Conservation (phyloP, 768 basidiomycete genomes). For the Solioccasus polychromus region DNA sequence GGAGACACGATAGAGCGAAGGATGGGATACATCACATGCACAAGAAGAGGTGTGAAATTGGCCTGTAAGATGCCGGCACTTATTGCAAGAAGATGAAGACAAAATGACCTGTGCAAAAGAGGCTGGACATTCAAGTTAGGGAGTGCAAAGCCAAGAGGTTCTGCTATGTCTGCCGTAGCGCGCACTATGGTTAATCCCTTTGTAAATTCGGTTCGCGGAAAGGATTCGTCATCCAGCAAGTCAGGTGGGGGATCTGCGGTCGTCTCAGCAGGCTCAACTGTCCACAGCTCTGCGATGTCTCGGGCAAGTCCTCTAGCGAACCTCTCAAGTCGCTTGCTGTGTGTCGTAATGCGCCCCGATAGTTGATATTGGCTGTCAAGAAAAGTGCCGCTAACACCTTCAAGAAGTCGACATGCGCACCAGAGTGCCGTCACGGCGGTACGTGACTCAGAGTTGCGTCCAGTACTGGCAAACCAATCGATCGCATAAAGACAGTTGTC, state of each 20-base stretch:
- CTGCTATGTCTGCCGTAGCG: constrained; percentile 52
- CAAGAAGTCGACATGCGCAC: constrained; percentile 75
- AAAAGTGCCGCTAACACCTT: constrained; percentile 59
- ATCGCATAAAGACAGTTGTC: constrained; percentile 72
- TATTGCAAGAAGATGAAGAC: constrained; percentile 73
- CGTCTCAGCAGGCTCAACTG: constrained; percentile 39
- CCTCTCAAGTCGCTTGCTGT: constrained; percentile 57
- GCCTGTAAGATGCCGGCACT: constrained; percentile 68
- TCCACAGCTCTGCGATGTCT: constrained; percentile 71
- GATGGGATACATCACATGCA: constrained; percentile 80
- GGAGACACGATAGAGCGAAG: constrained; percentile 84
- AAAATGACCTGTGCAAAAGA: constrained; percentile 64
- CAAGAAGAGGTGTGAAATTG: constrained; percentile 68
- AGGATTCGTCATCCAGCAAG: constrained; percentile 30
- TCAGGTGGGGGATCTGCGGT: constrained; percentile 17
- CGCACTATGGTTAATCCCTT: constrained; percentile 65
- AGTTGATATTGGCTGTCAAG: constrained; percentile 32
- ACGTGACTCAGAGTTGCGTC: constrained; percentile 40
- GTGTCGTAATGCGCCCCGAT: not conserved
- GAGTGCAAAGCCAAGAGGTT: constrained; percentile 25
- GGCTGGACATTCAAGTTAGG: constrained; percentile 44
- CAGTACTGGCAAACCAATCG: constrained; percentile 74
- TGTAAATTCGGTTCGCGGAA: constrained; percentile 54
- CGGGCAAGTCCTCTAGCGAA: constrained; percentile 61
- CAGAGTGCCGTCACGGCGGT: constrained; percentile 73